phyloP scores from a whole-genome alignment of 1,284 basidiomycete genomes.

The Cystobasidium pallidum region DNA sequence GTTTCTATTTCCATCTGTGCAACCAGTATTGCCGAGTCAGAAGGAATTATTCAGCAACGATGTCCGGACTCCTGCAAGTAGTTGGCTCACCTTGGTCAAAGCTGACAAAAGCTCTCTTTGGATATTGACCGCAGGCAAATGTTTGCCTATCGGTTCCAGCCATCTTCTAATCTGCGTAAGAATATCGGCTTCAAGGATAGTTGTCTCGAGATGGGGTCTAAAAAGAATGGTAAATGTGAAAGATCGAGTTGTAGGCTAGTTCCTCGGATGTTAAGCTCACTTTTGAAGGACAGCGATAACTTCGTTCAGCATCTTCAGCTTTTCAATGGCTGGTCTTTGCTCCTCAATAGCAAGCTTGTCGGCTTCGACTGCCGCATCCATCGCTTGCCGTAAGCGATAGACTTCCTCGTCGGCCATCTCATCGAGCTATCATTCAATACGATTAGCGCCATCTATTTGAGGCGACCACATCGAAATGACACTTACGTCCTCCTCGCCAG shows the following conservation, averaged over 20 bases:
- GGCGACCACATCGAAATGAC: too few species aligned
- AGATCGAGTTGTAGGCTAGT: slow-evolving; percentile 23
- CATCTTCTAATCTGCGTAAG: slow-evolving; percentile 86
- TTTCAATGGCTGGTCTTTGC: slow-evolving; percentile 81
- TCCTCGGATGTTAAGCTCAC: slow-evolving; percentile 61
- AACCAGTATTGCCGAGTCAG: background rate
- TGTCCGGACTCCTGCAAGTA: too few species aligned
- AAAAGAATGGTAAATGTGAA: background rate
- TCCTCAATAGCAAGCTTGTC: slow-evolving; percentile 80
- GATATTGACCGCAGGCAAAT: slow-evolving; percentile 92
- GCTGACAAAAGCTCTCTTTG: slow-evolving; percentile 88
- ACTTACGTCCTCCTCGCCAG: slow-evolving; percentile 39
- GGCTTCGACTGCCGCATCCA: slow-evolving; percentile 83
- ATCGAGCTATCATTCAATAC: slow-evolving; percentile 63
- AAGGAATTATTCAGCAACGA: too few species aligned
- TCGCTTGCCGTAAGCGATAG: slow-evolving; percentile 75
- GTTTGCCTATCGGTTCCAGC: slow-evolving; percentile 93
- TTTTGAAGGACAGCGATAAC: slow-evolving; percentile 94
- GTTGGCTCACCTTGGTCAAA: slow-evolving; percentile 64
- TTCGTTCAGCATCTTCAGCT: slow-evolving; percentile 80
- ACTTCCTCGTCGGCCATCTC: slow-evolving; percentile 90
- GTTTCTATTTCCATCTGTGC: slow-evolving; percentile 79
- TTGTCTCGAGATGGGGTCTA: slow-evolving; percentile 81
- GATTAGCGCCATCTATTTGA: too few species aligned
- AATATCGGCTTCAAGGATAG: slow-evolving; percentile 93